Evolutionary conservation across 2,329 filamentous ascomycete species (phyloP), one percentile per base, ranked within the genome.

Genomic region (Apiospora saccharicola): DNA sequence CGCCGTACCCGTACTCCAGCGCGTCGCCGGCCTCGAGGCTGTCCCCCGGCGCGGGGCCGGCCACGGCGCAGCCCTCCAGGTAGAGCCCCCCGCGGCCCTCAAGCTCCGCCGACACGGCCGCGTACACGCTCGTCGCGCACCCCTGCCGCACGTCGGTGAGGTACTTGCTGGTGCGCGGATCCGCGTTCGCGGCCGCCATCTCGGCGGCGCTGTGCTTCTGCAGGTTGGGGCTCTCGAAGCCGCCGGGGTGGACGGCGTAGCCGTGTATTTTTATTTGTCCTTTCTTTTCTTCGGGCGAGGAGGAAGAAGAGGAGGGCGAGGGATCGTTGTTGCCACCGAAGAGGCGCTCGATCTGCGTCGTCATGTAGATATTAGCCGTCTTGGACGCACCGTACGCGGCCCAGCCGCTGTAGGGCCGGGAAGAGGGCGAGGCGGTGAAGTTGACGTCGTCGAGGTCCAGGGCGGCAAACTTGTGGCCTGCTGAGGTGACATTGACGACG

Each of bases 321-420:
- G 22, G 26, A 16, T 13, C 24, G 51, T 13, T 7, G 24, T 14
- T 14, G 26, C 4, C 24, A 6, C 82, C 84, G 74, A 85, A 87
- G 0, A 81, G 81, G 1, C 86, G 81, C 61, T 88, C 86, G 46
- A 89, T 83, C 72, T 86, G 80, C 72, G 83, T 87, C 26, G 86
- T 81, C 77, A 86, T 70, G 85, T 81, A 70, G 85, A 70, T 70
- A 30, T 70, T 86, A 19, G 83, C 84, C 0, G 81, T 80, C 75
- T 86, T 86, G 68, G 83, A 85, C 1, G 82, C 80, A 16, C 81
- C 82, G 72, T 86, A 86, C 8, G 83, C 82, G 4, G 77, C 76
- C 77, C 80, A 82, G 12, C 82, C 82, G 43, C 79, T 81, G 3
- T 73, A 72, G 0, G 74, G 74, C 44, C 81, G 70, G 41, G 30